A percentile compares a stretch with the other conserved stretches of the same genome.
These are phyloP conservation scores for Aspergillus tamarii DNA, from an alignment of 2,329 filamentous ascomycete species.

Conservation along the genomic window DNA sequence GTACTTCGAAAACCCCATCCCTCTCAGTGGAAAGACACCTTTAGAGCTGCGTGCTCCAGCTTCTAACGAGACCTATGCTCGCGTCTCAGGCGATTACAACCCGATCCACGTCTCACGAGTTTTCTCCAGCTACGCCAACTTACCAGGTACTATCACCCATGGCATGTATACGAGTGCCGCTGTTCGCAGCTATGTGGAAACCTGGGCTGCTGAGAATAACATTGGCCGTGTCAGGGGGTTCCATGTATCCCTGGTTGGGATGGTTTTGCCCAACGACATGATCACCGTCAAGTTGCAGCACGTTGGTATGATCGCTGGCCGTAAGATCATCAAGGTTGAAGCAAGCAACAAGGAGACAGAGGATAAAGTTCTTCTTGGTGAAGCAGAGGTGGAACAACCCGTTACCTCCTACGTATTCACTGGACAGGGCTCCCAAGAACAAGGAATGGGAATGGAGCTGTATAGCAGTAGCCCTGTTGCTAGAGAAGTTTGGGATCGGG, in stretches of 20 bases:
- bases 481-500: conserved; percentile 96
- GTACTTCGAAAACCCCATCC: conserved; percentile 96
- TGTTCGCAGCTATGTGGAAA: conserved; percentile 94
- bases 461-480: conserved; percentile 93
- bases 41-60: conserved; percentile 87
- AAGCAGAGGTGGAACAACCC: conserved; percentile 97
- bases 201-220: conserved; percentile 98
- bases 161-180: conserved; percentile 99
- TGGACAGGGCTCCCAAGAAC: conserved; percentile 96
- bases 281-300: conserved; percentile 95
- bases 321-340: conserved; percentile 99
- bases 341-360: conserved; percentile 93
- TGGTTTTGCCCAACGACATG: conserved; percentile 96
- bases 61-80: conserved; percentile 96
- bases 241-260: conserved; percentile 94
- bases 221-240: conserved; percentile 96
- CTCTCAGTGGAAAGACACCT: conserved; percentile 87
- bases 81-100: conserved; percentile 97
- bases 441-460: conserved; percentile 99
- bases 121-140: conserved; percentile 92
- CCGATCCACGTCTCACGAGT: conserved; percentile 97
- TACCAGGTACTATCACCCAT: conserved; percentile 96
- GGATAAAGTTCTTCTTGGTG: conserved; percentile 91
- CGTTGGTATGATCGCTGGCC: conserved; percentile 94
- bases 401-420: conserved; percentile 98